Conservation (phyloP, 192 early-diverging fungal genomes). For the Cladochytrium replicatum region DNA sequence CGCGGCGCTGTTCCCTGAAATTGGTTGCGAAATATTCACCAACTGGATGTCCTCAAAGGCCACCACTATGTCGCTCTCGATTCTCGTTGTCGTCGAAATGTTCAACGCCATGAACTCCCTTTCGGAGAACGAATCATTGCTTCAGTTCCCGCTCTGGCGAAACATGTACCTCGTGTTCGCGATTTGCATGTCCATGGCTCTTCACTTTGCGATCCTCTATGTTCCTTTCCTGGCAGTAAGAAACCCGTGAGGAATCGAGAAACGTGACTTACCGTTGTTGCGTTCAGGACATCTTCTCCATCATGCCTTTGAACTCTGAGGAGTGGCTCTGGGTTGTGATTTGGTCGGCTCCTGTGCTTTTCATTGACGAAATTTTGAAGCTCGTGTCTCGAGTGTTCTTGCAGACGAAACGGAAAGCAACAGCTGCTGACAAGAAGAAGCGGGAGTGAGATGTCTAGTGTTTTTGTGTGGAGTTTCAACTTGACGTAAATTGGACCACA, state of each 20-base stretch:
- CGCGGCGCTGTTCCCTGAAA: conserved; percentile 70
- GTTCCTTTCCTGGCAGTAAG: conserved; percentile 83
- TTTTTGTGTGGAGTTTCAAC: too few relatives aligned
- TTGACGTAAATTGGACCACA: too few relatives aligned
- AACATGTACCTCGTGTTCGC: conserved; percentile 82
- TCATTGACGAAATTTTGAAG: conserved; percentile 90
- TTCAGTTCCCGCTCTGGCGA: conserved; percentile 83
- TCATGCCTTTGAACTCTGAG: conserved; percentile 69
- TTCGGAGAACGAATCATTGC: conserved; percentile 91
- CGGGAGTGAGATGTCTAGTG: too few relatives aligned
- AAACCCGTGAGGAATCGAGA: conserved; percentile 13
- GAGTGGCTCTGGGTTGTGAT: conserved; percentile 89
- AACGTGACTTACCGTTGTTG: not conserved
- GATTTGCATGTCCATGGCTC: conserved; percentile 76
- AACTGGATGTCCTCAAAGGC: conserved; percentile 71
- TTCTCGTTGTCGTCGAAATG: conserved; percentile 97
- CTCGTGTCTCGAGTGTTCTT: conserved; percentile 36
- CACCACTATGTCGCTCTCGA: conserved; percentile 90
- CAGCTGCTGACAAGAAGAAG: too few relatives aligned
- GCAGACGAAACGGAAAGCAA: too few relatives aligned
- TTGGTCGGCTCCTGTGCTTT: conserved; percentile 84
- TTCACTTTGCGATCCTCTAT: conserved; percentile 96
- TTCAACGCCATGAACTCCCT: conserved; percentile 93
- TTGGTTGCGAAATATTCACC: conserved; percentile 87
- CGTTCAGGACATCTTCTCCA: conserved; percentile 62